Evolutionary conservation across 805 yeast genomes (phyloP).

Genomic region (Candida incommunis): DNA sequence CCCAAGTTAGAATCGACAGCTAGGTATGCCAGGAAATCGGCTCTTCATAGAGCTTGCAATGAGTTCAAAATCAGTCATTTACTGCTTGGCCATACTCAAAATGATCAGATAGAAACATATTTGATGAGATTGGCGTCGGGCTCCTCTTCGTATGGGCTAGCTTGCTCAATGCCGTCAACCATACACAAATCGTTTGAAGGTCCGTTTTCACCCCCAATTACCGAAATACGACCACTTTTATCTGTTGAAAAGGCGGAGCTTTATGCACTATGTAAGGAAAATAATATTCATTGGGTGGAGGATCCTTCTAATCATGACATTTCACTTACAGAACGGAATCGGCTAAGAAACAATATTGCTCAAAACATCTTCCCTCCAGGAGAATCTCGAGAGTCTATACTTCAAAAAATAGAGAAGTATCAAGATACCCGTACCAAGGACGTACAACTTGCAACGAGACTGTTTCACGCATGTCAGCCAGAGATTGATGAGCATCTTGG

Average conservation of each 20-base stretch:
- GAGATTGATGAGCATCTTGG: not conserved
- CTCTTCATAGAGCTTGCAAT: constrained; percentile 29
- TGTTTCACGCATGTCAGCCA: not conserved
- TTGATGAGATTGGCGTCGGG: constrained; percentile 35
- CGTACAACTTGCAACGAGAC: not conserved
- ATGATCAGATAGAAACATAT: constrained; percentile 65
- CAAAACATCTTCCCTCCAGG: constrained; percentile 8
- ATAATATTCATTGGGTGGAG: constrained; percentile 47
- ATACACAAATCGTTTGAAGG: constrained; percentile 19
- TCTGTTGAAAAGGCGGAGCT: constrained; percentile 30
- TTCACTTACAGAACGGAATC: constrained; percentile 42
- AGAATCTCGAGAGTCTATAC: constrained; percentile 2
- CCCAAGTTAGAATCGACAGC: constrained; percentile 46
- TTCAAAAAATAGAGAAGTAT: not conserved
- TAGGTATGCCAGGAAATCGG: constrained; percentile 35
- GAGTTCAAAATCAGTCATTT: constrained; percentile 23
- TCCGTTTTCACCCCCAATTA: constrained; percentile 11
- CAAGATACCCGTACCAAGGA: not conserved
- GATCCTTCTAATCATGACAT: constrained; percentile 49
- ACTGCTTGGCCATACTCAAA: constrained; percentile 50
- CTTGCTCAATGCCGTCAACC: constrained; percentile 30
- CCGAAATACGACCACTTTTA: constrained; percentile 40
- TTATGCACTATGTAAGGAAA: constrained; percentile 28
- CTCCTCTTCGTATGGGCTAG: constrained; percentile 41
- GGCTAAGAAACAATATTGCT: constrained; percentile 27